A percentile compares a stretch with the other conserved stretches of the same genome.
phyloP scores from a whole-genome alignment of 495 filamentous ascomycete species.

The Aspergillus saccharolyticus region DNA sequence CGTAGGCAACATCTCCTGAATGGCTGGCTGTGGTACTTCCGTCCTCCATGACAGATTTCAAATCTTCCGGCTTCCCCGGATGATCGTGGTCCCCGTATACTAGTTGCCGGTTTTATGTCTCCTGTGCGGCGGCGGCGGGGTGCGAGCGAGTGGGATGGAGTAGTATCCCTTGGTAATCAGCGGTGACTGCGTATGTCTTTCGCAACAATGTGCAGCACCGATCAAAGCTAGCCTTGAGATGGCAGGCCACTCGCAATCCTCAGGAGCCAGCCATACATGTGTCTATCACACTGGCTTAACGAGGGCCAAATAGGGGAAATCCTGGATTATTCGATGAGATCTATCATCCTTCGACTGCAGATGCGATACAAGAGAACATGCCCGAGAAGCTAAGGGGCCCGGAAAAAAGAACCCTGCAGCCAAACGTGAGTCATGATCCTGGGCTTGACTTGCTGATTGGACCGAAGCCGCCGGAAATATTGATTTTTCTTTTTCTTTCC shows the following conservation, averaged over 20 bases:
- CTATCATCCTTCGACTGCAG: conserved; percentile 13
- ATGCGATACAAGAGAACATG: conserved; percentile 2
- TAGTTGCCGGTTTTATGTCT: background rate
- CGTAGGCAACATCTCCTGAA: background rate
- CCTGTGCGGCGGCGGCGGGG: background rate
- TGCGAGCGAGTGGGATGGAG: background rate
- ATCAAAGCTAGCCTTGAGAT: background rate
- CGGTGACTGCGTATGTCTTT: background rate
- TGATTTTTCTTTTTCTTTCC: conserved; percentile 6
- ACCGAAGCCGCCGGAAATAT: background rate
- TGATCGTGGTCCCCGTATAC: background rate
- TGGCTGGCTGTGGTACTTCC: conserved; percentile 1
- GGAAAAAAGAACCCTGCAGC: conserved; percentile 4
- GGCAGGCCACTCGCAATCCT: background rate
- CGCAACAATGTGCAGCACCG: background rate
- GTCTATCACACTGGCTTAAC: background rate
- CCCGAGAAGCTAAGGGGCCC: background rate
- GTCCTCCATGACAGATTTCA: background rate
- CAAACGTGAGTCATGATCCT: conserved; percentile 15
- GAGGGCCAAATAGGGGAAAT: background rate
- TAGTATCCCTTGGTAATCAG: background rate
- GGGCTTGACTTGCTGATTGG: conserved; percentile 7
- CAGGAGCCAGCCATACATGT: background rate
- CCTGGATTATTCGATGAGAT: conserved; percentile 10
- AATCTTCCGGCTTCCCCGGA: conserved; percentile 5